Percentiles rank a stretch among this genome's conserved stretches.
phyloP scores from a whole-genome alignment of 345 rosid species.

The Passiflora organensis region DNA sequence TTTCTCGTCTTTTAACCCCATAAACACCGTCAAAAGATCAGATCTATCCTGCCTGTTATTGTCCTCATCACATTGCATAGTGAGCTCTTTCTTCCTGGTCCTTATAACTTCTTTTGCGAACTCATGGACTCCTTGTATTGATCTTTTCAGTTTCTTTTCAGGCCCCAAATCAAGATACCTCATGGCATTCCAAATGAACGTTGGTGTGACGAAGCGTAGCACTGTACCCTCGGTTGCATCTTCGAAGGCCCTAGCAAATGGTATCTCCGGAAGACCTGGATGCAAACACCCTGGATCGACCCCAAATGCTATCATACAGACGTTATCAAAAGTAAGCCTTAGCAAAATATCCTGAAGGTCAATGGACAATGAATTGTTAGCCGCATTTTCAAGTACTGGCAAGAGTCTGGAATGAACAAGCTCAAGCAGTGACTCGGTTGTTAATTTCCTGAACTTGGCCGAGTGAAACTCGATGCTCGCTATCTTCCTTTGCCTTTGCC shows the following conservation, averaged over 20 bases:
- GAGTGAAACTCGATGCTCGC: conserved; percentile 96
- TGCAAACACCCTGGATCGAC: conserved; percentile 83
- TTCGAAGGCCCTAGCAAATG: conserved; percentile 86
- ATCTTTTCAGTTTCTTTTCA: conserved; percentile 66
- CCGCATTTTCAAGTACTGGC: conserved; percentile 59
- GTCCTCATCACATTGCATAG: background rate
- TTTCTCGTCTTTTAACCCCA: conserved; percentile 49
- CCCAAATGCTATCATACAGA: conserved; percentile 93
- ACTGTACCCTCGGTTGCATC: conserved; percentile 79
- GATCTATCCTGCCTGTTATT: conserved; percentile 40
- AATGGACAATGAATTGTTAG: conserved; percentile 27
- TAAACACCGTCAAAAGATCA: conserved; percentile 69
- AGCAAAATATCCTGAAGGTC: conserved; percentile 81
- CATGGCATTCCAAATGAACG: conserved; percentile 75
- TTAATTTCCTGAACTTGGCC: conserved; percentile 61
- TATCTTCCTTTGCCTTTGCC: conserved; percentile 83
- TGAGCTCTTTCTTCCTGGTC: conserved; percentile 70
- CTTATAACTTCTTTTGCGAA: conserved; percentile 72
- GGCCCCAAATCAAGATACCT: conserved; percentile 55
- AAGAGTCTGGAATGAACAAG: conserved; percentile 78
- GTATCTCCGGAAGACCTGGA: conserved; percentile 54
- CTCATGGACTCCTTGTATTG: conserved; percentile 65
- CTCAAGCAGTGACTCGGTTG: conserved; percentile 55
- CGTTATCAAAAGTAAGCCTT: conserved; percentile 82
- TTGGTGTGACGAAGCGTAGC: conserved; percentile 67